Evolutionary conservation across 1,284 basidiomycete genomes (phyloP).

Genomic region (Apiotrichum sp.): DNA sequence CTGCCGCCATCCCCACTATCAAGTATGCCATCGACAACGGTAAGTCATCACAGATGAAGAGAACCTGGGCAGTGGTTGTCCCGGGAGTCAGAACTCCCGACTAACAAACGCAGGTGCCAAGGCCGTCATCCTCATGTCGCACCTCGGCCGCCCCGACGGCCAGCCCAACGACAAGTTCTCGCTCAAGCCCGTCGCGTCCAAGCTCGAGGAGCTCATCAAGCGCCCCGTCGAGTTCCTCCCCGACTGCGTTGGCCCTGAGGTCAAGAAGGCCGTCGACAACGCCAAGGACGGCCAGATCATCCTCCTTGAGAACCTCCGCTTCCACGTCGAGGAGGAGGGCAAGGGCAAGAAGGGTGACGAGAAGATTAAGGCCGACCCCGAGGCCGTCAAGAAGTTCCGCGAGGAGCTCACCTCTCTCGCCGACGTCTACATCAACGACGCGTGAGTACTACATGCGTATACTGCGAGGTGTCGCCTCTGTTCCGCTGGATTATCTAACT

Average conservation of each 20-base stretch:
- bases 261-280: conserved; percentile 67
- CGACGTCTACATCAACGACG: conserved; percentile 97
- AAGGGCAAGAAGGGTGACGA: conserved; percentile 74
- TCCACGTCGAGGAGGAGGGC: conserved; percentile 98
- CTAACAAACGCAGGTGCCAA: conserved; percentile 61
- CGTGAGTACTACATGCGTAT: too few relatives aligned
- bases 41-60: too few relatives aligned
- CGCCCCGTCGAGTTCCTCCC: conserved; percentile 73
- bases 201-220: conserved; percentile 63
- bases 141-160: conserved; percentile 95
- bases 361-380: conserved; percentile 86
- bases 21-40: conserved; percentile 88
- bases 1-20: conserved; percentile 92
- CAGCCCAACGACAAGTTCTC: conserved; percentile 85
- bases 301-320: conserved; percentile 94
- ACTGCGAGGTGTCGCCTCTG: background rate
- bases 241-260: conserved; percentile 80
- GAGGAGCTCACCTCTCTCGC: conserved; percentile 82
- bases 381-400: conserved; percentile 77
- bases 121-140: conserved; percentile 90
- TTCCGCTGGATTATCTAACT: background rate
- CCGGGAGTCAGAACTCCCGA: too few relatives aligned
- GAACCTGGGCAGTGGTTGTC: too few relatives aligned
- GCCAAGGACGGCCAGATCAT: conserved; percentile 74
- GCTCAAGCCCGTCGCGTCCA: conserved; percentile 70